phyloP scores from a whole-genome alignment of 1,284 basidiomycete genomes.

The Microbotryomycetes sp. region DNA sequence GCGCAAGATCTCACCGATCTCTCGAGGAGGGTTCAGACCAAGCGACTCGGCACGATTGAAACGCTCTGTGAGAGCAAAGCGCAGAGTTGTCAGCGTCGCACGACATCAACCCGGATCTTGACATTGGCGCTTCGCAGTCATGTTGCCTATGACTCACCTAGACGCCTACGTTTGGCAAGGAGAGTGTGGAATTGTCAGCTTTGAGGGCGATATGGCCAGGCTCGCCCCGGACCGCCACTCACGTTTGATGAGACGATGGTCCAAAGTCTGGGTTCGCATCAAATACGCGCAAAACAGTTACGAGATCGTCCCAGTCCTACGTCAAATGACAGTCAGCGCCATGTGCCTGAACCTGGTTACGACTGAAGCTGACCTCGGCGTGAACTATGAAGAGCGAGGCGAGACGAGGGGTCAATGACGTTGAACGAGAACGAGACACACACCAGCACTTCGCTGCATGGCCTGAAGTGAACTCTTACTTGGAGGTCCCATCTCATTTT shows the following conservation, averaged over 20 bases:
- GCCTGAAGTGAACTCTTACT: slow-evolving; percentile 48
- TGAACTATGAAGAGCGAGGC: slow-evolving; percentile 9
- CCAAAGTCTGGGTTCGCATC: slow-evolving; percentile 3
- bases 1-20: slow-evolving; percentile 70
- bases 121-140: too few relatives aligned
- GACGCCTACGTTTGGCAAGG: too few relatives aligned
- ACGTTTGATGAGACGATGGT: neutral
- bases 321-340: slow-evolving; percentile 31
- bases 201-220: slow-evolving; percentile 51
- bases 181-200: too few relatives aligned
- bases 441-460: neutral
- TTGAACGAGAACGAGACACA: slow-evolving; percentile 1
- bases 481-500: slow-evolving; percentile 55
- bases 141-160: too few relatives aligned
- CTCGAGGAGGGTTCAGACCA: slow-evolving; percentile 73
- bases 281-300: slow-evolving; percentile 18
- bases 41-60: slow-evolving; percentile 79
- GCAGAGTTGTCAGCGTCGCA: too few relatives aligned
- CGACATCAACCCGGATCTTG: too few relatives aligned
- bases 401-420: neutral
- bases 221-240: neutral
- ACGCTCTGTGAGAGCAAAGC: slow-evolving; percentile 63
- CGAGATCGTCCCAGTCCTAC: slow-evolving; percentile 2
- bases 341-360: slow-evolving; percentile 41
- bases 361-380: slow-evolving; percentile 24